Base-by-base conservation (phyloP, 2,329 filamentous ascomycete species). In the Ophiosphaerella korrae region DNA sequence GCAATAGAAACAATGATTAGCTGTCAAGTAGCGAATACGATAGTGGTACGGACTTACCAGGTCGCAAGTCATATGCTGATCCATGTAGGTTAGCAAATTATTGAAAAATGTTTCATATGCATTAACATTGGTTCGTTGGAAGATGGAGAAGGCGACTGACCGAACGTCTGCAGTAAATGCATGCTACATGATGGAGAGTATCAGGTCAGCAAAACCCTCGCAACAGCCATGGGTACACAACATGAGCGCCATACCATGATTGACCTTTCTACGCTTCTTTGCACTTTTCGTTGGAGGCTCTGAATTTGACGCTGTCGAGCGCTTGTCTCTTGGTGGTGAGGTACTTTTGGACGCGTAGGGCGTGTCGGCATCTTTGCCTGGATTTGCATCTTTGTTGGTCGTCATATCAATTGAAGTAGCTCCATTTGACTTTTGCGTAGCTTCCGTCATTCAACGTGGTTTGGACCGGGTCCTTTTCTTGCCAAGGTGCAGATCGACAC, bases 231-330 rank as follows among this genome's bases (percentile, higher is more conserved):
- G 52, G 58, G 48, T 44, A 51, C 60, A 69, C 64, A 61, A 44
- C 63, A 58, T 60, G 48, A 32, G 36, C 35, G 45, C 42, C 68
- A 66, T 63, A 77, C 75, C 79, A 73, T 81, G 79, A 67, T 81
- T 81, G 71, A 82, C 79, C 66, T 81, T 81, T 63, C 78, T 74
- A 53, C 78, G 74, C 73, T 81, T 81, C 73, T 79, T 80, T 43
- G 69, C 64, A 45, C 61, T 67, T 62, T 68, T 70, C 55, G 69
- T 58, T 36, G 64, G 57, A 52, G 58, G 58, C 37, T 73, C 70
- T 42, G 66, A 63, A 47, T 53, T 63, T 34, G 66, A 50, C 31
- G 68, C 64, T 40, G 67, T 54, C 37, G 67, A 50, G 32, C 60
- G 56, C 56, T 66, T 68, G 53, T 65, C 62, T 47, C 65, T 66